Base-by-base conservation (phyloP, 371 early-diverging fungal genomes). In the Zancudomyces culisetae region DNA sequence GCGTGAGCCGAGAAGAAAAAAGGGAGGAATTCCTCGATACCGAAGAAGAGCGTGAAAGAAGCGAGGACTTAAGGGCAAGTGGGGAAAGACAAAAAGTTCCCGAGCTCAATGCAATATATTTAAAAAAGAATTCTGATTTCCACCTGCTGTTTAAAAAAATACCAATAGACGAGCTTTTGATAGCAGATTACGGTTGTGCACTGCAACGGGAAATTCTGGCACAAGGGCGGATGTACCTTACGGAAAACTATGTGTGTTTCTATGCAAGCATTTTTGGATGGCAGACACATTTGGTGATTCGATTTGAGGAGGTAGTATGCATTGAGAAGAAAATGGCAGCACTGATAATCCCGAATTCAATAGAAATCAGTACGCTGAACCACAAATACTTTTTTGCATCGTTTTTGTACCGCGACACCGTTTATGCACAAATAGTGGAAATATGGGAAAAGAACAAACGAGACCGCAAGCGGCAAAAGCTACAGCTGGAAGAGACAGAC, bases 241-340 rank as follows among this genome's bases (percentile, higher is more conserved):
- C 90, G 19, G 82, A 85, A 54, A 74, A 79, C 61, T 76, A 83
- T 49, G 61, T 94, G 3, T 88, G 90, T 64, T 95, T 95, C 60
- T 79, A 93, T 60, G 85, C 94, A 52, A 92, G 89, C 60, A 91
- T 94, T 51, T 84, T 94, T 65, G 92, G 96, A n/a, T 93, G 90
- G 82, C 79, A 93, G 29, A 92, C 85, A 22, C 81, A 81, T 56
- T 79, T 92, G 45, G 81, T 87, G 1, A 82, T 93, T 49, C 76
- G 80, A 1, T 80, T 90, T 56, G 72, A 75, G 27, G 86, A 90
- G 58, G 80, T 95, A 28, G 77, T 81, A 27, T 69, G 78, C 0
- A 85, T 95, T 45, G 85, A 85, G 40, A 83, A 85, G 56, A 69
- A 74, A 35, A 69, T 77, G 60, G 85, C 80, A 2, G 90, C 83